Conservation (phyloP, 2,329 filamentous ascomycete genomes). For the Fusarium continuum region DNA sequence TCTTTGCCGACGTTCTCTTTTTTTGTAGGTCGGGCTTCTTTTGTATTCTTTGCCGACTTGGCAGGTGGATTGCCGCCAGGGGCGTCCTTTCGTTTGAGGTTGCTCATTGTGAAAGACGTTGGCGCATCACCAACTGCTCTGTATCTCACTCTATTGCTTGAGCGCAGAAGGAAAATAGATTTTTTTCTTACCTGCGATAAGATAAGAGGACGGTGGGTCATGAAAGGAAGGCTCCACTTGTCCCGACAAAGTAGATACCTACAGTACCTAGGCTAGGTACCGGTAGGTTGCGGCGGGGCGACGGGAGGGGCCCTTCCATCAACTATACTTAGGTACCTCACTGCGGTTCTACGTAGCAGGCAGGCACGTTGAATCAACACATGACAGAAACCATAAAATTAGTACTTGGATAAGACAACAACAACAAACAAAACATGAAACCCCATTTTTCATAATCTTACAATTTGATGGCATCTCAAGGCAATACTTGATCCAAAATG, state of each 20-base stretch:
- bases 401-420: constrained; percentile 17
- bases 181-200: constrained; percentile 29
- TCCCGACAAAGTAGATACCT: no score
- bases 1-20: constrained; percentile 48
- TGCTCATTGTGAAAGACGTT: constrained; percentile 58
- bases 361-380: constrained; percentile 37
- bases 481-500: constrained; percentile 37
- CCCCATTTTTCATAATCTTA: neutral
- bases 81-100: constrained; percentile 67
- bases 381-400: constrained; percentile 23
- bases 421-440: constrained; percentile 17
- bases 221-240: neutral
- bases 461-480: constrained; percentile 13
- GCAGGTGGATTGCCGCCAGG: constrained; percentile 60
- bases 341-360: no score
- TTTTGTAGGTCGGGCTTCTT: constrained; percentile 60
- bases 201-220: constrained; percentile 9
- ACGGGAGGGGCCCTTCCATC: no score
- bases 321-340: no score
- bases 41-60: constrained; percentile 59
- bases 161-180: constrained; percentile 8
- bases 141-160: constrained; percentile 23
- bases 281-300: no score
- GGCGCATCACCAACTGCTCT: constrained; percentile 42
- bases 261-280: no score